A percentile compares a stretch with the other conserved stretches of the same genome.
These are phyloP conservation scores for Boletales sp. DNA, from an alignment of 768 basidiomycete species.

Conservation along the genomic window DNA sequence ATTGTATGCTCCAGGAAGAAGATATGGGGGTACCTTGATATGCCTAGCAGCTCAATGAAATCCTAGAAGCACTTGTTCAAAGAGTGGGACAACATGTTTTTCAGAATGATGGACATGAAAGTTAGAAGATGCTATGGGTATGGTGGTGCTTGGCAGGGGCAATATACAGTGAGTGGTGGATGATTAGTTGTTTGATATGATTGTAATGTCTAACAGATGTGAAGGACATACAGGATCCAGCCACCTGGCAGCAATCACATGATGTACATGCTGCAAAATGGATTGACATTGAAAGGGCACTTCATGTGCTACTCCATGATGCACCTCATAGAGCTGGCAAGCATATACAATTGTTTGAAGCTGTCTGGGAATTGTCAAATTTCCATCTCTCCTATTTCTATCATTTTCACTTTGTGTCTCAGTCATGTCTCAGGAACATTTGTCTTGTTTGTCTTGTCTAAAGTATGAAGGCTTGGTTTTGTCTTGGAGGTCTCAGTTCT, in stretches of 20 bases:
- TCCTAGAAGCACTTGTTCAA: background rate
- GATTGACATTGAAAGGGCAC: background rate
- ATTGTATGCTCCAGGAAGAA: background rate
- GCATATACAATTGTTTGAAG: background rate
- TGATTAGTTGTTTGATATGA: too few species aligned
- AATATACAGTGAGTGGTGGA: background rate
- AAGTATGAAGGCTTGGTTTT: too few species aligned
- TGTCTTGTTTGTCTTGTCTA: too few species aligned
- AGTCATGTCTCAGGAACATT: too few species aligned
- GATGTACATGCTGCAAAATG: background rate
- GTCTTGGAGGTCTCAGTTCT: too few species aligned
- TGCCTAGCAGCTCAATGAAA: background rate
- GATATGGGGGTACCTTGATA: background rate
- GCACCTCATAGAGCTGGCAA: background rate
- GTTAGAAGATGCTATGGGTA: fast-evolving
- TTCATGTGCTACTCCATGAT: background rate
- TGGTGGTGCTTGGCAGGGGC: background rate
- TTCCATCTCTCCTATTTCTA: too few species aligned
- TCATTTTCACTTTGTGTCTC: too few species aligned
- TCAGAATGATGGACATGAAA: too few species aligned
- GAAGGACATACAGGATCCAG: constrained; percentile 6
- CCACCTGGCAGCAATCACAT: background rate
- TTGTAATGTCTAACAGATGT: too few species aligned
- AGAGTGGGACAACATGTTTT: background rate
- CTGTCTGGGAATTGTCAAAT: too few species aligned